A percentile compares a stretch with the other conserved stretches of the same genome.
Evolutionary conservation across 1,139 yeast species (phyloP).

Genomic region (Candida albicans): DNA sequence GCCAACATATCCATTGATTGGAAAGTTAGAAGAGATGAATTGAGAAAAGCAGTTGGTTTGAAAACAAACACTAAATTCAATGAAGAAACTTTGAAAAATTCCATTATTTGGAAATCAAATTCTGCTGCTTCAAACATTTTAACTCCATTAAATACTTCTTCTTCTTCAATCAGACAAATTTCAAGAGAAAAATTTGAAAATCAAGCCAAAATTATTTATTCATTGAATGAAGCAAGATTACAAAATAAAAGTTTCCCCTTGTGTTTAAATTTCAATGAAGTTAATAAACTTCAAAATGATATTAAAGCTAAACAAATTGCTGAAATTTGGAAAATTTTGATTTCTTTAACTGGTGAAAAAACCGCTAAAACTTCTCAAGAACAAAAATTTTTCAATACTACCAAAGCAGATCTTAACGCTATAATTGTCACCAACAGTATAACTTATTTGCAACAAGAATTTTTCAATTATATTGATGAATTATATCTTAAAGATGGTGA

Average conservation of each 20-base stretch:
- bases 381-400: conserved; percentile 44
- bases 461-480: conserved; percentile 69
- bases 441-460: conserved; percentile 70
- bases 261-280: conserved; percentile 53
- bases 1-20: conserved; percentile 79
- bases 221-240: conserved; percentile 69
- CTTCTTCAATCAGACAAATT: conserved; percentile 31
- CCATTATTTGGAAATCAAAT: conserved; percentile 37
- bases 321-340: conserved; percentile 64
- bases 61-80: conserved; percentile 19
- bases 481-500: conserved; percentile 63
- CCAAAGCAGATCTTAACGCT: conserved; percentile 41
- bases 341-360: conserved; percentile 41
- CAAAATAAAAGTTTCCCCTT: conserved; percentile 49
- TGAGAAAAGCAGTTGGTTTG: conserved; percentile 65
- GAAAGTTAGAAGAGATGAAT: conserved; percentile 72
- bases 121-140: conserved; percentile 39
- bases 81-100: conserved; percentile 17
- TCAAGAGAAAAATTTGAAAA: conserved; percentile 65
- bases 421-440: conserved; percentile 59
- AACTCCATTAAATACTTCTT: conserved; percentile 26
- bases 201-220: conserved; percentile 69
- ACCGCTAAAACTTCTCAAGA: conserved; percentile 39
- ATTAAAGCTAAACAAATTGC: conserved; percentile 61
- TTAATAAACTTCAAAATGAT: conserved; percentile 51